These are phyloP conservation scores for Pezicula radicicola DNA, from an alignment of 2,329 filamentous ascomycete species.

Conservation along the genomic window DNA sequence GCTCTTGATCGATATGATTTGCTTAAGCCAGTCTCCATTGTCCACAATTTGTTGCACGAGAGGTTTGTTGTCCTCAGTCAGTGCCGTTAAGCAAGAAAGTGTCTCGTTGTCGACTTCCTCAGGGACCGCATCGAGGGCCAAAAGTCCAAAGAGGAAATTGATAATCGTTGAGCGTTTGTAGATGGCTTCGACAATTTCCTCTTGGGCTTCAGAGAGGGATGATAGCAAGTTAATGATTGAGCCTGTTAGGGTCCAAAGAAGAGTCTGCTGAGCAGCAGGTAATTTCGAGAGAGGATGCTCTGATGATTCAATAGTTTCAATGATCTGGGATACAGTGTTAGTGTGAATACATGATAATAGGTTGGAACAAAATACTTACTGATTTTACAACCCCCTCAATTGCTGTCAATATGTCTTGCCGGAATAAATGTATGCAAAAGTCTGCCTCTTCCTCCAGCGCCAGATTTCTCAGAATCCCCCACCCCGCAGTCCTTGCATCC, in stretches of 20 bases:
- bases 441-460: slow-evolving; percentile 62
- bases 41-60: slow-evolving; percentile 51
- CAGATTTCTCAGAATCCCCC: slow-evolving; percentile 61
- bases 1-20: slow-evolving; percentile 46
- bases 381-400: slow-evolving; percentile 53
- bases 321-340: slow-evolving; percentile 20
- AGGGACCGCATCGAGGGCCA: slow-evolving; percentile 37
- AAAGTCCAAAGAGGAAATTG: slow-evolving; percentile 52
- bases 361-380: slow-evolving; percentile 34
- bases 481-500: slow-evolving; percentile 64
- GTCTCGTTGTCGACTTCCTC: slow-evolving; percentile 39
- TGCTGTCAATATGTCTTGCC: slow-evolving; percentile 58
- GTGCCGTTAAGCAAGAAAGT: slow-evolving; percentile 52
- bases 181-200: slow-evolving; percentile 57
- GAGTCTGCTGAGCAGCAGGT: slow-evolving; percentile 49
- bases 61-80: slow-evolving; percentile 57
- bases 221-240: slow-evolving; percentile 51
- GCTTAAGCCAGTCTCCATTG: slow-evolving; percentile 47
- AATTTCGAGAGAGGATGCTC: slow-evolving; percentile 43
- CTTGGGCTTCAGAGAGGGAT: slow-evolving; percentile 54
- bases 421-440: slow-evolving; percentile 63
- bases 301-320: slow-evolving; percentile 26
- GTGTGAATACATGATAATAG: neutral
- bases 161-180: slow-evolving; percentile 45
- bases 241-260: slow-evolving; percentile 51